phyloP scores from a whole-genome alignment of 805 yeast species.

The Saccharomycopsis vini region DNA sequence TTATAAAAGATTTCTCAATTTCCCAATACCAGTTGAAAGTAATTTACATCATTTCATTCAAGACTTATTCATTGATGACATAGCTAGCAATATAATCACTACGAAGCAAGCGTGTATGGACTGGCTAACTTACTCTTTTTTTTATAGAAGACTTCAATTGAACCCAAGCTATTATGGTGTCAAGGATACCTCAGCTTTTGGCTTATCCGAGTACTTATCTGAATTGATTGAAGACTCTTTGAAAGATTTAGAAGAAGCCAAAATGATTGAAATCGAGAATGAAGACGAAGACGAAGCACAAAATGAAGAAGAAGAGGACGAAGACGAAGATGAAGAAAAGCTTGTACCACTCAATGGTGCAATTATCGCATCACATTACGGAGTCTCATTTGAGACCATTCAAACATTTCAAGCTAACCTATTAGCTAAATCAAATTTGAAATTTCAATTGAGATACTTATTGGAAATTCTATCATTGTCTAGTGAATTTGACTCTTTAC shows the following conservation, averaged over 20 bases:
- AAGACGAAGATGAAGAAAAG: constrained; percentile 31
- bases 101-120: constrained; percentile 81
- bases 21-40: constrained; percentile 82
- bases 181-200: constrained; percentile 49
- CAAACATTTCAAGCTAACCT: constrained; percentile 35
- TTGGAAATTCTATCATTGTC: constrained; percentile 61
- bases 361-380: constrained; percentile 66
- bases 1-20: constrained; percentile 61
- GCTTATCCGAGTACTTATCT: constrained; percentile 74
- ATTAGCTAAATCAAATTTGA: constrained; percentile 37
- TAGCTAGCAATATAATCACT: constrained; percentile 53
- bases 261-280: constrained; percentile 51
- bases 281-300: constrained; percentile 29
- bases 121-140: constrained; percentile 78
- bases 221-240: constrained; percentile 70
- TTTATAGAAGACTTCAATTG: constrained; percentile 67
- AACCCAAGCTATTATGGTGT: constrained; percentile 92
- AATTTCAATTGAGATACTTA: constrained; percentile 50
- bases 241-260: constrained; percentile 50
- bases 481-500: constrained; percentile 52
- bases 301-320: constrained; percentile 25
- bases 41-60: constrained; percentile 46
- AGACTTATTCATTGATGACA: constrained; percentile 67
- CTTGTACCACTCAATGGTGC: constrained; percentile 62
- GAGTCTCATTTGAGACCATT: constrained; percentile 58